phyloP scores from a whole-genome alignment of 2,329 filamentous ascomycete species.

The Fonsecaea monophora region DNA sequence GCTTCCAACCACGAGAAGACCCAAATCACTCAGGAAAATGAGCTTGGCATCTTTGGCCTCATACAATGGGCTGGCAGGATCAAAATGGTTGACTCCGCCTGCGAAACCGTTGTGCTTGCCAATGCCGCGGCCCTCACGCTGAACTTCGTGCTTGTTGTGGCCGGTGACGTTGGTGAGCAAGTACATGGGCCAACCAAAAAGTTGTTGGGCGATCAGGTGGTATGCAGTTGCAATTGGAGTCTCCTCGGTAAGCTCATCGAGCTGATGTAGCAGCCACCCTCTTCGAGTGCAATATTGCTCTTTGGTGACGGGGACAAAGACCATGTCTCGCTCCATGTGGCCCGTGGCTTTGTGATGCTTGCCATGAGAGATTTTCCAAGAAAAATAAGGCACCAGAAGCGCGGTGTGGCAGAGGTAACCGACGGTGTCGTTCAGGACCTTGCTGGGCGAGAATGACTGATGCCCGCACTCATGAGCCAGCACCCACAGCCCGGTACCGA shows the following conservation, averaged over 20 bases:
- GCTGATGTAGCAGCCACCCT: slow-evolving; percentile 77
- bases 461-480: slow-evolving; percentile 98
- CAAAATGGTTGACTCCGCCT: slow-evolving; percentile 92
- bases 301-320: slow-evolving; percentile 93
- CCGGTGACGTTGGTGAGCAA: slow-evolving; percentile 90
- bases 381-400: slow-evolving; percentile 95
- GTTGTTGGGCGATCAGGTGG: slow-evolving; percentile 81
- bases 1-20: slow-evolving; percentile 68
- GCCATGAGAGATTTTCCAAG: slow-evolving; percentile 98
- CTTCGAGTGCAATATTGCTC: slow-evolving; percentile 78
- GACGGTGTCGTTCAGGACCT: slow-evolving; percentile 85
- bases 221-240: slow-evolving; percentile 82
- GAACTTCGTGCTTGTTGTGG: slow-evolving; percentile 90
- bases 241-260: slow-evolving; percentile 90
- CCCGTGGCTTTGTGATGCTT: slow-evolving; percentile 99
- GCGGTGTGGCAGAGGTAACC: slow-evolving; percentile 90
- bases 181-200: slow-evolving; percentile 93
- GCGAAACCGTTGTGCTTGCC: slow-evolving; percentile 86
- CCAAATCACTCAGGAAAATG: slow-evolving; percentile 85
- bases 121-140: slow-evolving; percentile 89
- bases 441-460: slow-evolving; percentile 93
- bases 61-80: slow-evolving; percentile 84
- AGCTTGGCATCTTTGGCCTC: slow-evolving; percentile 89
- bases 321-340: slow-evolving; percentile 98
- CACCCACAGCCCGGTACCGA: slow-evolving; percentile 94